phyloP scores from a whole-genome alignment of 495 filamentous ascomycete species.

The Trypethelium eluteriae region DNA sequence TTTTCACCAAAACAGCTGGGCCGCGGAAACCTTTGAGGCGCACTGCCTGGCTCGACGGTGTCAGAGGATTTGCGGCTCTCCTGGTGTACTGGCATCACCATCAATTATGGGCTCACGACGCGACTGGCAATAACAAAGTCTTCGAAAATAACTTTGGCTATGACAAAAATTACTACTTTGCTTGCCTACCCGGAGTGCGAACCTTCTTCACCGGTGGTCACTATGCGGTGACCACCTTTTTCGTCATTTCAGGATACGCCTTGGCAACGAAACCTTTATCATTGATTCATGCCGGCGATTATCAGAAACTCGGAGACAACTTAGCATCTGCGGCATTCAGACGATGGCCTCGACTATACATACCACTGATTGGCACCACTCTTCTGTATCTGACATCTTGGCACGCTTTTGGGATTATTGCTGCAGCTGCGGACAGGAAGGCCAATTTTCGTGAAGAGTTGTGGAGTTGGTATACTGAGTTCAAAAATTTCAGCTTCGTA shows the following conservation, averaged over 20 bases:
- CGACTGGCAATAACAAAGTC: slow-evolving; percentile 21
- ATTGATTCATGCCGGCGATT: slow-evolving; percentile 44
- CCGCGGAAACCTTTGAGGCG: slow-evolving; percentile 4
- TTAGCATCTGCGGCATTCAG: slow-evolving; percentile 42
- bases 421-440: slow-evolving; percentile 32
- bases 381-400: slow-evolving; percentile 45
- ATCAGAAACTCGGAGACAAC: slow-evolving; percentile 29
- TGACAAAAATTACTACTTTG: slow-evolving; percentile 29
- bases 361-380: slow-evolving; percentile 43
- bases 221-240: slow-evolving; percentile 44
- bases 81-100: slow-evolving; percentile 33
- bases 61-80: slow-evolving; percentile 24
- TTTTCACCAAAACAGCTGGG: not conserved
- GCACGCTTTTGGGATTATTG: slow-evolving; percentile 44
- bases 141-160: slow-evolving; percentile 35
- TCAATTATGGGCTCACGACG: slow-evolving; percentile 35
- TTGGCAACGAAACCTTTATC: slow-evolving; percentile 45
- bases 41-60: slow-evolving; percentile 25
- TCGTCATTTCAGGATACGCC: slow-evolving; percentile 32
- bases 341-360: slow-evolving; percentile 41
- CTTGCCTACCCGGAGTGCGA: slow-evolving; percentile 38
- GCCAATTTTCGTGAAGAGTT: slow-evolving; percentile 40
- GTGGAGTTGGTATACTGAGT: slow-evolving; percentile 49
- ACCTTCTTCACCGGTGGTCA: slow-evolving; percentile 45
- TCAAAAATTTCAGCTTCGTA: slow-evolving; percentile 55